phyloP scores from a whole-genome alignment of 139 green algal genomes.

The Micractinium sp. region DNA sequence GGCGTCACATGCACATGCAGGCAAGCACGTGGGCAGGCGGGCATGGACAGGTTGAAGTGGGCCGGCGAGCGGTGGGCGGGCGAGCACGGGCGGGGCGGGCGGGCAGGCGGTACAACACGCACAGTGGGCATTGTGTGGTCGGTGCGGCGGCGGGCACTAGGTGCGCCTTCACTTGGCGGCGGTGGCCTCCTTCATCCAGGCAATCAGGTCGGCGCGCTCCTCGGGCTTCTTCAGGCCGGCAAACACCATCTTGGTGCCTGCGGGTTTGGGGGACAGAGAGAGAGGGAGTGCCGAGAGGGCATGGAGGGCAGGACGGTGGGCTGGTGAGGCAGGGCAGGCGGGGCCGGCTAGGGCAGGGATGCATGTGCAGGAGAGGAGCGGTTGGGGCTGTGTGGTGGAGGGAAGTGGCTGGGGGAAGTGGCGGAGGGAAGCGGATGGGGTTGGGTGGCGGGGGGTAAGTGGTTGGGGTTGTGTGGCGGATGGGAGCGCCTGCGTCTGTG shows the following conservation, averaged over 20 bases:
- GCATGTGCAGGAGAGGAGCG: no score
- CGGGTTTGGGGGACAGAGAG: not conserved
- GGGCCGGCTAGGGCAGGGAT: no score
- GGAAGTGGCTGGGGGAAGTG: no score
- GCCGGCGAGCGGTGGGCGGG: not conserved
- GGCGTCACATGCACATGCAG: not conserved
- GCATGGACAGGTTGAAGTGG: not conserved
- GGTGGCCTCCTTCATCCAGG: slow-evolving; percentile 87
- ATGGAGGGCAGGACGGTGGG: not conserved
- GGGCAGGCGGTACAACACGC: not conserved
- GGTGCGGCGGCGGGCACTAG: not conserved
- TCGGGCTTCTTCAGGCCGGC: slow-evolving; percentile 98
- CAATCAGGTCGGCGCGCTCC: slow-evolving; percentile 85
- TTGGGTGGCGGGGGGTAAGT: no score
- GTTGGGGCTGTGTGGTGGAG: no score
- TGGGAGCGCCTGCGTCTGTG: no score
- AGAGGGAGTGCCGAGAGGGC: not conserved
- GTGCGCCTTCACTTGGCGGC: slow-evolving; percentile 1
- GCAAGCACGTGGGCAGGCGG: no score
- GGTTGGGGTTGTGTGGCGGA: no score
- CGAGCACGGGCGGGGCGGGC: not conserved
- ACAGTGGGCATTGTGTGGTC: not conserved
- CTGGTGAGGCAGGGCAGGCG: not conserved
- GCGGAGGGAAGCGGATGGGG: no score
- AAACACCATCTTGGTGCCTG: slow-evolving; percentile 99